A percentile compares a stretch with the other conserved stretches of the same genome.
Evolutionary conservation across 345 rosid genomes (phyloP).

Genomic region (Psidium guajava): DNA sequence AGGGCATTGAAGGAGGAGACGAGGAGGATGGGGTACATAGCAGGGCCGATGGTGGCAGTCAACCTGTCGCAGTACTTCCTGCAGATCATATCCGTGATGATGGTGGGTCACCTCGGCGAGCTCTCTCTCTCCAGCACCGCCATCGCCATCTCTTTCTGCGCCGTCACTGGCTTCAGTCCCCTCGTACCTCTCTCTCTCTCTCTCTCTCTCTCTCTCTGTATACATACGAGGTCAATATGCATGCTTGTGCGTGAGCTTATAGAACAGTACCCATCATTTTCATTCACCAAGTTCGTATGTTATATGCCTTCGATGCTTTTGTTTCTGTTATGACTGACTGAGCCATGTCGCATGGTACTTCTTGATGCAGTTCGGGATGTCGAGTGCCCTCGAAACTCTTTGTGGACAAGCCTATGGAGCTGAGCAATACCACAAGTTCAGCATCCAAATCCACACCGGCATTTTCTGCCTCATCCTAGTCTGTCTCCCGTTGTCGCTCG

Average conservation of each 20-base stretch:
- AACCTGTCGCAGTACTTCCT: constrained; percentile 17
- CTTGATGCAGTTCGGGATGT: constrained; percentile 49
- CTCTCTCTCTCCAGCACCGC: constrained; percentile 34
- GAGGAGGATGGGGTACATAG: constrained; percentile 12
- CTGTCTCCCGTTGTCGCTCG: constrained; percentile 19
- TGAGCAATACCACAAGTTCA: constrained; percentile 19
- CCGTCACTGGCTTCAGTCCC: constrained; percentile 31
- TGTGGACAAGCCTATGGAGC: constrained; percentile 76
- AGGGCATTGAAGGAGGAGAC: constrained; percentile 7
- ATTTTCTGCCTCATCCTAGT: constrained; percentile 15
- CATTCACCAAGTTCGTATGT: background rate
- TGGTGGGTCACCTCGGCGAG: constrained; percentile 38
- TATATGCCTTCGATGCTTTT: background rate
- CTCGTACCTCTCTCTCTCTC: constrained; percentile 4
- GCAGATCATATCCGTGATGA: constrained; percentile 25
- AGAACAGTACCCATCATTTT: background rate
- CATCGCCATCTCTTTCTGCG: constrained; percentile 24
- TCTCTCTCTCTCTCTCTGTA: background rate
- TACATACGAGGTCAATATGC: background rate
- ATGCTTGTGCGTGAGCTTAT: background rate
- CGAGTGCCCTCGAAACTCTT: constrained; percentile 70
- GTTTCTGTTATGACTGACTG: background rate
- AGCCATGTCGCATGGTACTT: background rate
- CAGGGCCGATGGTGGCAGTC: constrained; percentile 35
- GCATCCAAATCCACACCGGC: constrained; percentile 24